Base-by-base conservation (phyloP, 1,284 basidiomycete genomes). In the Lentinula novae-zelandiae region DNA sequence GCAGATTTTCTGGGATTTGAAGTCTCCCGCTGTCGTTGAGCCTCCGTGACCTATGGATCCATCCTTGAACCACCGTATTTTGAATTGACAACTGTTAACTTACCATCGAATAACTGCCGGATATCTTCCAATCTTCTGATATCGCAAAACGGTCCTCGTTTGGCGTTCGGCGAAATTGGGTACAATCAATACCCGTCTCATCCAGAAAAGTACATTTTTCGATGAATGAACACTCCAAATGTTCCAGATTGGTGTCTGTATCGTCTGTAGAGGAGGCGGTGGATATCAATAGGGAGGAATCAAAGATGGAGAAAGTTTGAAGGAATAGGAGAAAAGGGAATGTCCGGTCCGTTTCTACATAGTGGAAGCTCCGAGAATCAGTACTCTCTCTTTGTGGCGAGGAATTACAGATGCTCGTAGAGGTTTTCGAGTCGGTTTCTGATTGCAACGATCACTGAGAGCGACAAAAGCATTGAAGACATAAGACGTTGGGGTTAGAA, bases 291-390 rank as follows among this genome's bases (percentile, higher is more conserved):
- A 17, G 22, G 12, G 52, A 53, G 17, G 36, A 22, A 13, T 27
- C 22, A 27, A 22, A 13, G 22, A 31, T 22, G 8, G 33, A 52
- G 5, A 22, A 36, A 34, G 34, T 13, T 15, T n/a, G 42, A 46
- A 27, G 22, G 22, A 27, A 3, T 27, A 51, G 5, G 8, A 15
- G 75, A 1, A 93, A 92, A 20, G 95, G 78, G 2, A n/a, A n/a
- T n/a, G n/a, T n/a, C n/a, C n/a, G n/a, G n/a, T 81, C 79, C 57
- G 83, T 81, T 2, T 95, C 95, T n/a, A 96, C 86, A 95, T 93
- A 49, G 86, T 88, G 6, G 90, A 89, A 1, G 89, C 92, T 15
- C 94, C 93, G 33, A 96, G 75, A 61, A 96, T 79, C 4, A 58
- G 50, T 0, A 63, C 59, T 33, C 59, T 38, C 55, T 63, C n/a